phyloP scores from a whole-genome alignment of 305 asterid species.

The Fraxinus sp. region DNA sequence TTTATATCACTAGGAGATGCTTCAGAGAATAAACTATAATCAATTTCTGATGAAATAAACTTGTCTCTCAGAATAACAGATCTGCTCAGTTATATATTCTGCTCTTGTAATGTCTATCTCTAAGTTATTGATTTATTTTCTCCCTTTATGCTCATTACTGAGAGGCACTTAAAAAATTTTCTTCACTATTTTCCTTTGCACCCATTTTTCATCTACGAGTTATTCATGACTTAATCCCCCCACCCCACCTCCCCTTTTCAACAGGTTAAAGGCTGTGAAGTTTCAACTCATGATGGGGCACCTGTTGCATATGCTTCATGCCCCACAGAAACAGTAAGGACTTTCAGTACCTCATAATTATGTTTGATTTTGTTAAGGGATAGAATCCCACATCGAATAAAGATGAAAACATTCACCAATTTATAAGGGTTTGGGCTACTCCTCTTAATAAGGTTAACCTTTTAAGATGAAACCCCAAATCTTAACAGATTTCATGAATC shows the following conservation, averaged over 20 bases:
- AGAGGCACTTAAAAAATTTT: neutral
- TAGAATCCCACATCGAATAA: no score
- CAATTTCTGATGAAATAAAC: neutral
- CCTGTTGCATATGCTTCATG: conserved; percentile 82
- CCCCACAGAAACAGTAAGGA: conserved; percentile 82
- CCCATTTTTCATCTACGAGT: conserved; percentile 4
- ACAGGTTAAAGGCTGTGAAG: conserved; percentile 91
- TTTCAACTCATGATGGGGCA: conserved; percentile 54
- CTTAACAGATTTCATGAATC: neutral
- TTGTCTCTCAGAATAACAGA: neutral
- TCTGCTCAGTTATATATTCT: neutral
- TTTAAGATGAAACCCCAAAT: no score
- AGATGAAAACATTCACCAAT: no score
- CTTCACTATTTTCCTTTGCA: neutral
- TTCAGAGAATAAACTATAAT: neutral
- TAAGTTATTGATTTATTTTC: neutral
- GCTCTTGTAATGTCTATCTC: neutral
- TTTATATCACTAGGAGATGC: neutral
- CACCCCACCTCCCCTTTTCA: conserved; percentile 3
- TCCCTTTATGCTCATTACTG: neutral
- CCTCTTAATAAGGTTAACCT: no score
- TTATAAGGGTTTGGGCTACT: no score
- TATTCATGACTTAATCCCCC: neutral
- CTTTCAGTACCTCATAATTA: neutral
- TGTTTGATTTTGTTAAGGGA: neutral